A percentile compares a stretch with the other conserved stretches of the same genome.
These are phyloP conservation scores for Plasmodium adleri DNA, from an alignment of 169 alveolate species.

Conservation along the genomic window DNA sequence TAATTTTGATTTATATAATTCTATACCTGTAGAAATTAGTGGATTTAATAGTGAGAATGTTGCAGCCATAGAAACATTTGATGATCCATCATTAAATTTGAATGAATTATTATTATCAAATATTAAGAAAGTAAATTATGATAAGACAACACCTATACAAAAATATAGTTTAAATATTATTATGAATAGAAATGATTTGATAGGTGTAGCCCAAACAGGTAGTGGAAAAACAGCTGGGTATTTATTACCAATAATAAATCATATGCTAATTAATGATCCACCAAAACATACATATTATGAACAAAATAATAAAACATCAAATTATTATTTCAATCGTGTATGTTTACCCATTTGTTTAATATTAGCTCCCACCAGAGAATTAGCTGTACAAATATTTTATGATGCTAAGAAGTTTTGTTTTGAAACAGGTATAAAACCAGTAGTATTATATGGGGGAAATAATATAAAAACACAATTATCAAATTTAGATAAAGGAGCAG, in stretches of 20 bases:
- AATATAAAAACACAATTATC: slow-evolving; percentile 90
- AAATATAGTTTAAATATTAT: slow-evolving; percentile 95
- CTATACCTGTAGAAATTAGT: slow-evolving; percentile 91
- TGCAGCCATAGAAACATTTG: slow-evolving; percentile 84
- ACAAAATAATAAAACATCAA: slow-evolving; percentile 26
- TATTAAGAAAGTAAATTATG: slow-evolving; percentile 88
- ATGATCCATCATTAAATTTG: slow-evolving; percentile 81
- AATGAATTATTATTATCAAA: slow-evolving; percentile 83
- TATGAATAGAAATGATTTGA: slow-evolving; percentile 93
- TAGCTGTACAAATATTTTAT: slow-evolving; percentile 94
- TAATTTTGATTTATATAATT: slow-evolving; percentile 89
- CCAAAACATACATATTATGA: slow-evolving; percentile 80
- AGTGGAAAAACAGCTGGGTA: slow-evolving; percentile 99
- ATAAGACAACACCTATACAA: slow-evolving; percentile 96
- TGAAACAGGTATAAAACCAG: slow-evolving; percentile 94
- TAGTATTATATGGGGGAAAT: slow-evolving; percentile 94
- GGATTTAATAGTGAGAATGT: slow-evolving; percentile 85
- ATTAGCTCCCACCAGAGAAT: slow-evolving; percentile 98
- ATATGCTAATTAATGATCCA: slow-evolving; percentile 90
- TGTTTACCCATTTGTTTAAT: slow-evolving; percentile 87
- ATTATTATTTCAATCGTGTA: slow-evolving; percentile 73
- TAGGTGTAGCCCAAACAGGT: slow-evolving; percentile 99
- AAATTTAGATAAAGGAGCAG: slow-evolving; percentile 95
- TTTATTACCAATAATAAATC: slow-evolving; percentile 95
- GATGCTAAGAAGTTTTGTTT: slow-evolving; percentile 93